Conservation (phyloP, 2,329 filamentous ascomycete species). For the Penicillium sp. region DNA sequence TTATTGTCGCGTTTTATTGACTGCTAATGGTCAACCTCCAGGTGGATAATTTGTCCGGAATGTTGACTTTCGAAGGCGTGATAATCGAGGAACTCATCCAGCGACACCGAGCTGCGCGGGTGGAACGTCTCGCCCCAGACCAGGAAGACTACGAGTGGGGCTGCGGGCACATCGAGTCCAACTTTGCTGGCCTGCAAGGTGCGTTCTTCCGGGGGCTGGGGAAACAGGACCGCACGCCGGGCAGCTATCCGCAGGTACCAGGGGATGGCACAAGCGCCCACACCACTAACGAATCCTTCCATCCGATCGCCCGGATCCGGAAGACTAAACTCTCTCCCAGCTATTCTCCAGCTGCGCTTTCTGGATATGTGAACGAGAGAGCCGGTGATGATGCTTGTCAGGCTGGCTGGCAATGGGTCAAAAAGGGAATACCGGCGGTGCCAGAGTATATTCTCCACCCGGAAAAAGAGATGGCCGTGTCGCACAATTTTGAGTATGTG, state of each 20-base stretch:
- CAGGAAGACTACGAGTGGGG: conserved; percentile 1
- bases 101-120: neutral
- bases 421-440: too few relatives aligned
- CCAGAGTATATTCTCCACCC: too few relatives aligned
- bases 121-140: neutral
- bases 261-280: neutral
- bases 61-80: conserved; percentile 4
- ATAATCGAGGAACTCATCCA: conserved; percentile 5
- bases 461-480: too few relatives aligned
- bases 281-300: conserved; percentile 5
- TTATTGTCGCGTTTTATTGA: too few relatives aligned
- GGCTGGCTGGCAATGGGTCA: too few relatives aligned
- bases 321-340: too few relatives aligned
- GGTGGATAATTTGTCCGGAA: conserved; percentile 9
- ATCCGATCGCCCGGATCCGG: conserved; percentile 4
- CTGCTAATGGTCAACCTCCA: neutral
- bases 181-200: conserved; percentile 4
- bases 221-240: conserved; percentile 5
- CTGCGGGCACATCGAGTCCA: conserved; percentile 2
- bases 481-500: too few relatives aligned
- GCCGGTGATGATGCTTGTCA: too few relatives aligned
- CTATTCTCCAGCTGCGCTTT: too few relatives aligned
- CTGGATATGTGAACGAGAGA: neutral
- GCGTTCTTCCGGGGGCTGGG: conserved; percentile 3
- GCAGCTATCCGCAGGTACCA: neutral